Evolutionary conservation across 257 asterid genomes (phyloP), one percentile per base, ranked within the genome.

Genomic region (Gynochthodes officinalis): DNA sequence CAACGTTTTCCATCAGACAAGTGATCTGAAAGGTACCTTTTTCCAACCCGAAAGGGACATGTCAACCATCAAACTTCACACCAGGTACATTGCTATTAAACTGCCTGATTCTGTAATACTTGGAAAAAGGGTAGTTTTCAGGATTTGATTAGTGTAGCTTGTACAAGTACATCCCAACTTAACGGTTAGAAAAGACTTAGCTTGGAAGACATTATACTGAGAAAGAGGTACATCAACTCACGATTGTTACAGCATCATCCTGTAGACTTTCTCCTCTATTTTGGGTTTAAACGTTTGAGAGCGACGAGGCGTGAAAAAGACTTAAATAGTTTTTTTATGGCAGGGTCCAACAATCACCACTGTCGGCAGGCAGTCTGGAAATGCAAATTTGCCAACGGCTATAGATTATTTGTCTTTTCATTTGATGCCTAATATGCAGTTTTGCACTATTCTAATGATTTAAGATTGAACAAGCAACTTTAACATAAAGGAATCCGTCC

Each of bases 121-220:
- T 40, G 70, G 67, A 48, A 74, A 52, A 70, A 42, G 59, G 30
- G 69, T 2, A 73, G 69, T 77, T 68, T 73, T 74, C 68, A 82
- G 75, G 55, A 7, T 67, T 67, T 39, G 73, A 48, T 73, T 54
- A 59, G 79, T 75, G 63, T 75, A 81, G 58, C 6, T 55, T 52
- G 42, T 53, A 82, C 77, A 84, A 73, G 72, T 76, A 65, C 58
- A 44, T 58, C 55, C 86, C 86, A 87, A 9, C 68, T 35, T 25
- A 63, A 82, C 87, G 82, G 89, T 80, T 79, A 75, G 71, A 78
- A 76, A 84, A 86, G 84, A 73, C 95, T 86, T 89, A 67, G 92
- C 94, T 89, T 89, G 75, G 69, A 87, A 91, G 96, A 75, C 77
- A 87, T 73, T 71, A 73, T 25, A 73, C 52, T 1, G 46, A 39